These are phyloP conservation scores for Aspergillus chevalieri DNA, from an alignment of 2,329 filamentous ascomycete species.

Conservation along the genomic window DNA sequence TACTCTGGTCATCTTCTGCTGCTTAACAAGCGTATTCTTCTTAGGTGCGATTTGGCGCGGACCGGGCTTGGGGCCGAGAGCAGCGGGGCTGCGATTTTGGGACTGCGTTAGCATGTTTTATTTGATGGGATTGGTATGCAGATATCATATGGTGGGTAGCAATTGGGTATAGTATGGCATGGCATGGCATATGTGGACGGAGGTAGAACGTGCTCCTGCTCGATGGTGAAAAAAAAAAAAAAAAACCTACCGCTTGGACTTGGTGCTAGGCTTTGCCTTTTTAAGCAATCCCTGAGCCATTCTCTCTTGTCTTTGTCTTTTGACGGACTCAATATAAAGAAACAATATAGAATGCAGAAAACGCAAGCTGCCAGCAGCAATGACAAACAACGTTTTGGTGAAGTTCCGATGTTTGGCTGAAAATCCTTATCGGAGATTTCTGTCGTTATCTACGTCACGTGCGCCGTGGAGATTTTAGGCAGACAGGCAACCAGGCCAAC, in stretches of 20 bases:
- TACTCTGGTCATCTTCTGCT: constrained; percentile 59
- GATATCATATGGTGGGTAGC: too few species aligned
- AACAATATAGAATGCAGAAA: not conserved
- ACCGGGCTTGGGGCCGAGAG: constrained; percentile 52
- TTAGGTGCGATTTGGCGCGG: constrained; percentile 60
- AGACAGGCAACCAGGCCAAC: too few species aligned
- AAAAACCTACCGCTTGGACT: constrained; percentile 34
- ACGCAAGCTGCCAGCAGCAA: constrained; percentile 11
- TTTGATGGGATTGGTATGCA: not conserved
- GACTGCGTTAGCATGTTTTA: not conserved
- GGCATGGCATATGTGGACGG: not conserved
- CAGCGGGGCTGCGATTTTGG: constrained; percentile 12
- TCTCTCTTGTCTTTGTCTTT: constrained; percentile 1
- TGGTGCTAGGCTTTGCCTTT: constrained; percentile 32
- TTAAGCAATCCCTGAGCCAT: constrained; percentile 49
- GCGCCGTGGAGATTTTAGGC: not conserved
- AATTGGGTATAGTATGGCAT: too few species aligned
- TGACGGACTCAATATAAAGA: not conserved
- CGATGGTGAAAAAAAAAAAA: not conserved
- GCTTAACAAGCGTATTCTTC: constrained; percentile 54
- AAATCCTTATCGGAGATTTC: constrained; percentile 15
- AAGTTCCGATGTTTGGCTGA: constrained; percentile 2
- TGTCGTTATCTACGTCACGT: constrained; percentile 12
- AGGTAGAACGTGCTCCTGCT: not conserved
- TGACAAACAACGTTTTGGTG: not conserved